These are phyloP conservation scores for Talaromyces piceae DNA, from an alignment of 2,329 filamentous ascomycete species.

Conservation along the genomic window DNA sequence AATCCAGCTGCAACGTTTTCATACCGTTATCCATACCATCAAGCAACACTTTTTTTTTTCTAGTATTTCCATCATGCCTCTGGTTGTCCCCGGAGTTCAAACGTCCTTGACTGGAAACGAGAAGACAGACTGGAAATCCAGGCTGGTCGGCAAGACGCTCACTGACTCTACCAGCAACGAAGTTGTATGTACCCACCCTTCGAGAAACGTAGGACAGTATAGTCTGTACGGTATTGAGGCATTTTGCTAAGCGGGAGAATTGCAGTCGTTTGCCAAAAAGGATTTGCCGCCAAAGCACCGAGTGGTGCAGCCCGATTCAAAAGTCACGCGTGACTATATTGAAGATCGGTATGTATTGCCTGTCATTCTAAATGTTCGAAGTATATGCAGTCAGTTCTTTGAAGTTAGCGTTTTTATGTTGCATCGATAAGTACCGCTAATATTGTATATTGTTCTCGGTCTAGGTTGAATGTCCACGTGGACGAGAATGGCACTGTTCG, in stretches of 20 bases:
- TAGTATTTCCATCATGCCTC: constrained; percentile 33
- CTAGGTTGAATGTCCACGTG: constrained; percentile 39
- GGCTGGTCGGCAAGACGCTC: constrained; percentile 42
- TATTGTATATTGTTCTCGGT: not conserved
- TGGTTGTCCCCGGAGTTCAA: constrained; percentile 40
- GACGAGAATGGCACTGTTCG: constrained; percentile 37
- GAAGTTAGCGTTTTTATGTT: not conserved
- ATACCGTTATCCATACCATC: not conserved
- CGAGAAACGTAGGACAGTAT: not conserved
- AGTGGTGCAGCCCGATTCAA: constrained; percentile 32
- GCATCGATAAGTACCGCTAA: not conserved
- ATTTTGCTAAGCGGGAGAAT: not conserved
- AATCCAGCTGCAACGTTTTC: not conserved
- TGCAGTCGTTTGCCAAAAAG: constrained; percentile 38
- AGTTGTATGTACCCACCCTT: constrained; percentile 18
- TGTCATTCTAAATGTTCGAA: too few species aligned
- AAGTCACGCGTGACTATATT: constrained; percentile 35
- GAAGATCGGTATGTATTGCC: constrained; percentile 39
- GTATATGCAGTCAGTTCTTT: not conserved
- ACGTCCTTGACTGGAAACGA: constrained; percentile 20
- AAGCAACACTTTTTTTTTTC: not conserved
- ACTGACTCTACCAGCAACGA: constrained; percentile 29
- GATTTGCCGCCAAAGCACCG: constrained; percentile 40
- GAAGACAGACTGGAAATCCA: constrained; percentile 36
- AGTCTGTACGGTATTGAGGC: not conserved